A percentile compares a stretch with the other conserved stretches of the same genome.
phyloP scores from a whole-genome alignment of 2,329 filamentous ascomycete genomes.

The Exutisphaerella laricina region DNA sequence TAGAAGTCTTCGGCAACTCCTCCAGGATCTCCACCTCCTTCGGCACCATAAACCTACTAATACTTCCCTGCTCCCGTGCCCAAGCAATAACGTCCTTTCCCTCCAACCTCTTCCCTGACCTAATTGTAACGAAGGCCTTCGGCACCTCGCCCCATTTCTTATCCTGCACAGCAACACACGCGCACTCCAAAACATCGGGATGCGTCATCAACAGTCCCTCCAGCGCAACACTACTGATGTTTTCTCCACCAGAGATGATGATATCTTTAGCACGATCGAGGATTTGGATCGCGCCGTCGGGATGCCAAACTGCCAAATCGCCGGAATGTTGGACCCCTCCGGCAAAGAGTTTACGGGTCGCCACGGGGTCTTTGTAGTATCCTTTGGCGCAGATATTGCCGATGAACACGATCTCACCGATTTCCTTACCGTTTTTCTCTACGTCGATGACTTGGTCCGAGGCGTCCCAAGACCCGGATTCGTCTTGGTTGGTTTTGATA shows the following conservation, averaged over 20 bases:
- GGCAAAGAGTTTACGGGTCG: slow-evolving; percentile 78
- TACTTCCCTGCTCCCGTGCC: slow-evolving; percentile 73
- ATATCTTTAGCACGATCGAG: slow-evolving; percentile 94
- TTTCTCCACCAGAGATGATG: slow-evolving; percentile 95
- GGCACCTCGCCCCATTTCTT: slow-evolving; percentile 94
- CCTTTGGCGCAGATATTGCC: slow-evolving; percentile 90
- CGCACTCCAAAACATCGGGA: slow-evolving; percentile 82
- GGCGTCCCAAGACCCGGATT: slow-evolving; percentile 25
- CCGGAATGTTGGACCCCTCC: slow-evolving; percentile 85
- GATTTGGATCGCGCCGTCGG: slow-evolving; percentile 86
- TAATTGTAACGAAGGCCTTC: slow-evolving; percentile 84
- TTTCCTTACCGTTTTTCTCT: slow-evolving; percentile 63
- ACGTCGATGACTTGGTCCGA: slow-evolving; percentile 62
- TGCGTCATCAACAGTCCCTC: slow-evolving; percentile 87
- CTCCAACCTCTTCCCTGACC: slow-evolving; percentile 54
- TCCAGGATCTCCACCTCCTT: slow-evolving; percentile 69
- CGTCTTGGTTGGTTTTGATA: slow-evolving; percentile 68
- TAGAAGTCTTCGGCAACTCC: slow-evolving; percentile 93
- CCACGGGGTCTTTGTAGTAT: slow-evolving; percentile 85
- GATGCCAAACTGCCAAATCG: slow-evolving; percentile 88
- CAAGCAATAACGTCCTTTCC: slow-evolving; percentile 73
- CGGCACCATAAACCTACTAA: slow-evolving; percentile 86
- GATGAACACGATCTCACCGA: slow-evolving; percentile 77
- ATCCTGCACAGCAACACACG: slow-evolving; percentile 81
- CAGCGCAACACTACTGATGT: slow-evolving; percentile 89